A percentile compares a stretch with the other conserved stretches of the same genome.
Conservation (phyloP, 2,329 filamentous ascomycete genomes). For the Colletotrichum plurivorum region DNA sequence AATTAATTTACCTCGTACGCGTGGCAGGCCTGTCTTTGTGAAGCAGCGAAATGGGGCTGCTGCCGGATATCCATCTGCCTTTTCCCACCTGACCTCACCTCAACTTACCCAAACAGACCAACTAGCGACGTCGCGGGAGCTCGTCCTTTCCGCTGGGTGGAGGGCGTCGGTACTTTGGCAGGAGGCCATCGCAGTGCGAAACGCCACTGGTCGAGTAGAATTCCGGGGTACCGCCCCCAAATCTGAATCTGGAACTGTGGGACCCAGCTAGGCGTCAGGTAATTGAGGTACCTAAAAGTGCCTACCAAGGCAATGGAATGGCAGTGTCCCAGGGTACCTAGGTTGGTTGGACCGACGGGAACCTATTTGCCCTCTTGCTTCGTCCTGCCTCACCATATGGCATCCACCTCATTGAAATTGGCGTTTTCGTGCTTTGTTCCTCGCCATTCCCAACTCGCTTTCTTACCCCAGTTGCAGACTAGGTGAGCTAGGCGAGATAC, state of each 20-base stretch:
- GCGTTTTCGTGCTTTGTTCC: constrained; percentile 1
- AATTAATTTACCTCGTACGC: constrained; percentile 9
- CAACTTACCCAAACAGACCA: neutral
- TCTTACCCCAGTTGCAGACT: neutral
- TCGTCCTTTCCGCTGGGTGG: no score
- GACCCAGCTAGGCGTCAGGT: neutral
- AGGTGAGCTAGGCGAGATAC: constrained; percentile 2
- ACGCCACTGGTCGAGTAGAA: constrained; percentile 12
- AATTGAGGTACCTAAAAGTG: neutral
- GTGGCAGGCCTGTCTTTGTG: constrained; percentile 19
- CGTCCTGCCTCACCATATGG: constrained; percentile 14
- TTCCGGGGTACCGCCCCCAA: constrained; percentile 29
- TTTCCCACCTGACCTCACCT: constrained; percentile 1
- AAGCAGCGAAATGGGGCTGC: neutral
- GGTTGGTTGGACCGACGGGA: neutral
- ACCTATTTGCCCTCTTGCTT: neutral
- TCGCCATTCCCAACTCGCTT: neutral
- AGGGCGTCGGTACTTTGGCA: neutral
- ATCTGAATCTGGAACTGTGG: constrained; percentile 16
- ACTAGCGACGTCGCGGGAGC: no score
- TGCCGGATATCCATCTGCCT: neutral
- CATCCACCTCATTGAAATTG: constrained; percentile 13
- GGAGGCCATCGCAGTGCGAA: constrained; percentile 6
- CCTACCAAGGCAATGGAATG: no score
- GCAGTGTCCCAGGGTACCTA: no score